A percentile compares a stretch with the other conserved stretches of the same genome.
Evolutionary conservation across 1,284 basidiomycete genomes (phyloP).

Genomic region (Ustilago vetiveriae): DNA sequence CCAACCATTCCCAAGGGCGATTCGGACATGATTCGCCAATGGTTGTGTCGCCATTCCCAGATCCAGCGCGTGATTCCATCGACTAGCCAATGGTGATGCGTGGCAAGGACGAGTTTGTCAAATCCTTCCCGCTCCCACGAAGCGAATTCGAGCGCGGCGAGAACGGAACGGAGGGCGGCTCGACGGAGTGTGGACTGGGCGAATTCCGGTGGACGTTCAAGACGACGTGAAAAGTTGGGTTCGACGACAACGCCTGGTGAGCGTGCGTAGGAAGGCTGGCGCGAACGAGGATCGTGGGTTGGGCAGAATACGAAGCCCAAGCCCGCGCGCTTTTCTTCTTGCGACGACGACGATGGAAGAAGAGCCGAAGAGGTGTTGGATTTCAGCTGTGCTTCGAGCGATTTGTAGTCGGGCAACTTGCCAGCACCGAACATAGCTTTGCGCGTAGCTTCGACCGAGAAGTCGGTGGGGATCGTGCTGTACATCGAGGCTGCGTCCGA

Average conservation of each 20-base stretch:
- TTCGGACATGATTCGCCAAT: slow-evolving; percentile 54
- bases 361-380: background rate
- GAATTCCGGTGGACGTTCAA: slow-evolving; percentile 57
- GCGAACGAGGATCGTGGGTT: slow-evolving; percentile 25
- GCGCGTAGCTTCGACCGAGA: slow-evolving; percentile 27
- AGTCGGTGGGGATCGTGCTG: slow-evolving; percentile 33
- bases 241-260: slow-evolving; percentile 31
- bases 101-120: slow-evolving; percentile 64
- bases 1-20: slow-evolving; percentile 51
- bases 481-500: slow-evolving; percentile 24
- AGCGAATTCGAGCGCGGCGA: slow-evolving; percentile 61
- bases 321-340: slow-evolving; percentile 47
- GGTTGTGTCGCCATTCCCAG: slow-evolving; percentile 62
- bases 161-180: slow-evolving; percentile 56
- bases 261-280: slow-evolving; percentile 12
- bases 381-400: slow-evolving; percentile 34
- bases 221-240: slow-evolving; percentile 56
- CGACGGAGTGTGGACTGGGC: slow-evolving; percentile 39
- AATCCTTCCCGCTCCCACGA: slow-evolving; percentile 65
- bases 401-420: slow-evolving; percentile 48
- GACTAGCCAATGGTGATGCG: slow-evolving; percentile 63
- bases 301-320: slow-evolving; percentile 54
- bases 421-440: slow-evolving; percentile 40
- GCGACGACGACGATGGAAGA: background rate
- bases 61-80: slow-evolving; percentile 62